Evolutionary conservation across 257 asterid genomes (phyloP), one percentile per base, ranked within the genome.

Genomic region (Forsythia suspensa): DNA sequence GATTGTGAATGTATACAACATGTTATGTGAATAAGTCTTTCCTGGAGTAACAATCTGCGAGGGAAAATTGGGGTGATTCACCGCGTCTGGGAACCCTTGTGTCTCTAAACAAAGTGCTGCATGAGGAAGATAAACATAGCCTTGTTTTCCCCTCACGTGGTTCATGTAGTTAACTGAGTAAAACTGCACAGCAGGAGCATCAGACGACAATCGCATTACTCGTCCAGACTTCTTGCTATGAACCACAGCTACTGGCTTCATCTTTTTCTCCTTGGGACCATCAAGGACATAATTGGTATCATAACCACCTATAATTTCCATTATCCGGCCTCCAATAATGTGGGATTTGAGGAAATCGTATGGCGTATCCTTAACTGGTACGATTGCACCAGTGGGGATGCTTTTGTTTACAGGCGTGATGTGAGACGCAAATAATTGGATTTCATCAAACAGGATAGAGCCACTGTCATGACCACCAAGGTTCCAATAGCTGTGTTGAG

Each of bases 101-200:
- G 98, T 95, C 87, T 95, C 99, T 85, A 92, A 88, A 63, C 98
- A 94, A 77, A 91, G 79, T 0, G 88, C 98, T 0, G 90, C 89
- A 73, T 92, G 90, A 36, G 82, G 24, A 24, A 86, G 73, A 72
- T 94, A 94, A 3, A 88, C 18, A 8, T 6, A 81, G 18, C 96
- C 94, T 2, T 79, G 87, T 87, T 94, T 94, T 0, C 98, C 98
- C 74, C 66, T 84, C 76, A 73, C 84, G 37, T 85, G 40, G 0
- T 67, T 70, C 4, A 92, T 15, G 18, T 40, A 57, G 73, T 94
- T 89, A 0, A 89, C 93, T 0, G 97, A 92, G 44, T 88, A 94
- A 43, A 94, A 78, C 79, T 90, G 97, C 76, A 94, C 88, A 0
- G 96, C 98, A 0, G 94, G 92, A 0, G 90, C 84, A 80, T 78